phyloP scores from a whole-genome alignment of 2,329 filamentous ascomycete species.

The Apiospora malaysiana region DNA sequence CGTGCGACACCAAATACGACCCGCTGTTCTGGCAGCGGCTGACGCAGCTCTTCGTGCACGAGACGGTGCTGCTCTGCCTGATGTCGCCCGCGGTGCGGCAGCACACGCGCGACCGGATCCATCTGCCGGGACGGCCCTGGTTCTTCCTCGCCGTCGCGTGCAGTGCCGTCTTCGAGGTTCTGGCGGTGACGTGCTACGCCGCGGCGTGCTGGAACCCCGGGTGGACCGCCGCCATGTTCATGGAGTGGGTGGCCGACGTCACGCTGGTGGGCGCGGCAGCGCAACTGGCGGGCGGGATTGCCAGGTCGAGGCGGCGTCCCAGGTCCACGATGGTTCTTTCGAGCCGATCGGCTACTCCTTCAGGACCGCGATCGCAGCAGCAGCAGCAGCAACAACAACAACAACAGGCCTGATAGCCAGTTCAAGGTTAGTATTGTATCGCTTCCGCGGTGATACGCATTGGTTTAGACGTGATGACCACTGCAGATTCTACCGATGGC shows the following conservation, averaged over 20 bases:
- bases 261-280: conserved; percentile 21
- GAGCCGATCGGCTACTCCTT: not conserved
- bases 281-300: conserved; percentile 20
- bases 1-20: conserved; percentile 20
- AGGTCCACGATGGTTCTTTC: conserved; percentile 6
- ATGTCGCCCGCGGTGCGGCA: not conserved
- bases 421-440: too few species aligned
- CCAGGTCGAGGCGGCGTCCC: not conserved
- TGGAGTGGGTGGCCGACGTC: conserved; percentile 21
- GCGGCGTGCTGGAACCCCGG: conserved; percentile 21
- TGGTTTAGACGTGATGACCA: too few species aligned
- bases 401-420: too few species aligned
- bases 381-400: not conserved
- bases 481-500: too few species aligned
- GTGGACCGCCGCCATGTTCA: conserved; percentile 19
- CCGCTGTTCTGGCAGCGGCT: conserved; percentile 23
- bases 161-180: not conserved
- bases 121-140: not conserved
- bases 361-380: not conserved
- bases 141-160: conserved; percentile 6
- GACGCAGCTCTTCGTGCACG: conserved; percentile 16
- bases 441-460: too few species aligned
- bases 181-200: conserved; percentile 21
- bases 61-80: conserved; percentile 8
- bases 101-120: not conserved